Base-by-base conservation (phyloP, 768 basidiomycete genomes). In the Rhizopogon roseolus region DNA sequence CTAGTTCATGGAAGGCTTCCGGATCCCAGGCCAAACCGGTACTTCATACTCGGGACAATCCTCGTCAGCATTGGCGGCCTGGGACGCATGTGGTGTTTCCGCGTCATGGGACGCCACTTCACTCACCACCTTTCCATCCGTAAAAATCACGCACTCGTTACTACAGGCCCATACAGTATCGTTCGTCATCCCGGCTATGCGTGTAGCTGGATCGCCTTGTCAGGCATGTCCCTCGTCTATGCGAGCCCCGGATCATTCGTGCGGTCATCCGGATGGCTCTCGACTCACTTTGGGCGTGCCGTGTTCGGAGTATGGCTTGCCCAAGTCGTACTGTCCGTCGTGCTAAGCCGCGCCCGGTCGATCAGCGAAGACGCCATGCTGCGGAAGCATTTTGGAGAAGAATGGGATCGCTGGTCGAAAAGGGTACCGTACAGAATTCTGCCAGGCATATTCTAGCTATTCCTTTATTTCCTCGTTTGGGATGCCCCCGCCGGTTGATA, bases 1-100 rank as follows among this genome's bases (percentile, higher is more conserved):
- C 17, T 67, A 13, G 55, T 63, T 4, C 61, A 54, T 1, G 67
- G 59, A 17, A 45, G 50, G 5, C 54, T 57, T 3, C 67, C 65
- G 8, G 65, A 51, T 8, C 57, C 42, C 25, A 55, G 32, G 17
- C 64, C 60, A 55, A 64, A 56, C 55, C 58, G 5, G 1, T 72
- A 29, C 43, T 67, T 76, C 53, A 11, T 71, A 5, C 5, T 64
- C 11, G 71, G 75, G 8, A 54, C 64, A 10, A 13, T 63, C 29
- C 8, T 71, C 14, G 60, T 62, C 4, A 19, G 65, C 6, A 48
- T 59, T 37, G 76, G 74, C 4, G 50, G 62, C 4, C 38, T 63
- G 5, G 57, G 78, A 3, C 74, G 78, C 16, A 40, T 71, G 7
- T 66, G 67, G 67, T 73, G 71, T 54, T 73, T 65, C 60, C 63